Conservation (phyloP, 768 basidiomycete species). For the Lactarius pseudohatsudake region DNA sequence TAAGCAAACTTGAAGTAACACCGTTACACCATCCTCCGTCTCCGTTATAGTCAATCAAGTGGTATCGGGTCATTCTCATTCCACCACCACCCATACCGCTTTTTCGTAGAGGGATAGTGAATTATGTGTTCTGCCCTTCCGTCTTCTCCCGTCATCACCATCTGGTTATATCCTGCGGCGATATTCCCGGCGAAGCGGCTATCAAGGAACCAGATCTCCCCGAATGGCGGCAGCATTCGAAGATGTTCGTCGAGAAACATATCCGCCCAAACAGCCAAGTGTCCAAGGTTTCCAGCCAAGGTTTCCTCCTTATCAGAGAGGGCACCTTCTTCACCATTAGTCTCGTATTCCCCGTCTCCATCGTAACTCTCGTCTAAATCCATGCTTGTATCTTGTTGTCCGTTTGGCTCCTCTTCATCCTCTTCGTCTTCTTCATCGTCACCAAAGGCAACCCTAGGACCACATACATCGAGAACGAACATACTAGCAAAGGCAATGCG, state of each 20-base stretch:
- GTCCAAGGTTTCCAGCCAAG: slow-evolving; percentile 12
- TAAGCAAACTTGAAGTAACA: background rate
- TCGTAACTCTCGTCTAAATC: slow-evolving; percentile 13
- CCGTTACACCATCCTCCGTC: background rate
- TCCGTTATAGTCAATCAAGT: slow-evolving; percentile 4
- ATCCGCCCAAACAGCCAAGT: slow-evolving; percentile 24
- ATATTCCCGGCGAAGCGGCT: slow-evolving; percentile 3
- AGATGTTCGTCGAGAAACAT: slow-evolving; percentile 26
- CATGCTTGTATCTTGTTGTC: slow-evolving; percentile 9
- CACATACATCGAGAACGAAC: slow-evolving; percentile 19
- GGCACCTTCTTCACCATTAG: background rate
- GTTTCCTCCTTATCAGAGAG: background rate
- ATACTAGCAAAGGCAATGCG: slow-evolving; percentile 22
- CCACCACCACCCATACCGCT: slow-evolving; percentile 23
- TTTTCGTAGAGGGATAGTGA: background rate
- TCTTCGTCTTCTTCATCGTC: slow-evolving; percentile 5
- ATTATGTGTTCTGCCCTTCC: slow-evolving; percentile 20
- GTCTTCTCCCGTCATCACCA: background rate
- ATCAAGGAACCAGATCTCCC: slow-evolving; percentile 26
- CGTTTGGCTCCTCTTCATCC: background rate
- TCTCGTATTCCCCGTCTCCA: slow-evolving; percentile 13
- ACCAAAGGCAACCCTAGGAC: background rate
- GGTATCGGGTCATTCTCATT: background rate
- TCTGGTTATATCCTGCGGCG: slow-evolving; percentile 18
- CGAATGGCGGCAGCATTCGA: slow-evolving; percentile 20